Evolutionary conservation across 176 grass and related monocot genomes (phyloP).

Genomic region (Oryza coarctata): DNA sequence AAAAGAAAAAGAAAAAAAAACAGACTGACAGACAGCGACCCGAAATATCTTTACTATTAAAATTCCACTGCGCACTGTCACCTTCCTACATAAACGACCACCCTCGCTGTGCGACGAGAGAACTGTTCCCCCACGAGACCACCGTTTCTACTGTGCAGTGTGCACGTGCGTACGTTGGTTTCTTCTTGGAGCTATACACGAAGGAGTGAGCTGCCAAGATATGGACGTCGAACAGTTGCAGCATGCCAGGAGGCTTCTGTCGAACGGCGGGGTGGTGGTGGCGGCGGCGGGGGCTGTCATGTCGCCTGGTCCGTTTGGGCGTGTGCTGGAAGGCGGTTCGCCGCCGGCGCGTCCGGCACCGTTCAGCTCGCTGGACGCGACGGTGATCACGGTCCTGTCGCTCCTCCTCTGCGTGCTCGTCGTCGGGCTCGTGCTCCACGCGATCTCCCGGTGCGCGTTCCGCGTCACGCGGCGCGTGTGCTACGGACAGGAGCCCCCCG

Average conservation of each 20-base stretch:
- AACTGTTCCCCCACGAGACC: not conserved
- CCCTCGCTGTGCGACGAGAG: constrained; percentile 26
- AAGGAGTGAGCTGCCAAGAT: not conserved
- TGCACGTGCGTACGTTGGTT: not conserved
- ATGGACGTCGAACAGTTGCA: constrained; percentile 44
- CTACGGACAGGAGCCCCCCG: constrained; percentile 31
- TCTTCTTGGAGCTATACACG: not conserved
- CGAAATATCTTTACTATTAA: constrained; percentile 12
- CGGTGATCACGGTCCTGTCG: constrained; percentile 62
- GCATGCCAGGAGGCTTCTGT: constrained; percentile 51
- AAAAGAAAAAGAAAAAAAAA: not conserved
- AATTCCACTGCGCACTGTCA: not conserved
- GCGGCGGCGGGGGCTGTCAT: not conserved
- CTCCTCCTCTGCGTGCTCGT: constrained; percentile 62
- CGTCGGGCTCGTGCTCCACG: constrained; percentile 46
- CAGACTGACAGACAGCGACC: not conserved
- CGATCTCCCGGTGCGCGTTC: constrained; percentile 50
- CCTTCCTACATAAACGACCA: constrained; percentile 39
- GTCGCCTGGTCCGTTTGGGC: constrained; percentile 3
- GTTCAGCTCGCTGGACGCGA: constrained; percentile 53
- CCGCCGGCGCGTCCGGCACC: not conserved
- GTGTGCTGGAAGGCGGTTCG: not conserved
- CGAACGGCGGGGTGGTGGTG: not conserved
- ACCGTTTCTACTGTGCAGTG: too few species aligned
- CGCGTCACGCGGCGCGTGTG: constrained; percentile 47